These are phyloP conservation scores for Tricholoma terreum DNA, from an alignment of 768 basidiomycete genomes.

Conservation along the genomic window DNA sequence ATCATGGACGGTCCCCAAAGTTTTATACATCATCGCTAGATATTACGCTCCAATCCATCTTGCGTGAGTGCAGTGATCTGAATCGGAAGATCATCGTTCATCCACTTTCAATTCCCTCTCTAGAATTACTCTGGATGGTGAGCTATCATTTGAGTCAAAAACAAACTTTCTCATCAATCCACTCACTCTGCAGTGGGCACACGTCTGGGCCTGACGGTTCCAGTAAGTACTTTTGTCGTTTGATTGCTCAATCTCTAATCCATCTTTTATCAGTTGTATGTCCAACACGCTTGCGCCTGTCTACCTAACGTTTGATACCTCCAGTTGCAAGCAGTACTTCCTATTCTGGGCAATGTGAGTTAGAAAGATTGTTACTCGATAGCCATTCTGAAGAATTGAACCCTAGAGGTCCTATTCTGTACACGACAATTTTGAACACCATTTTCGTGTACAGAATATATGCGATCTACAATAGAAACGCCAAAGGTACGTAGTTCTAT, in stretches of 20 bases:
- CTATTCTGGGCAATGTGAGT: conserved; percentile 2
- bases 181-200: neutral
- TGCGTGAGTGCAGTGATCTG: neutral
- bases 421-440: neutral
- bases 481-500: neutral
- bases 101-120: too few relatives aligned
- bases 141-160: neutral
- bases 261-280: neutral
- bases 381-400: neutral
- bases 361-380: neutral
- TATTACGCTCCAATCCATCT: neutral
- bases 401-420: neutral
- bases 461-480: neutral
- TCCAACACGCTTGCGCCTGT: neutral
- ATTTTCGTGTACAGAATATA: conserved; percentile 1
- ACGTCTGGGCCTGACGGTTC: neutral
- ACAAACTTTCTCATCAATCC: too few relatives aligned
- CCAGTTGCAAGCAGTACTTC: neutral
- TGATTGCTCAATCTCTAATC: neutral
- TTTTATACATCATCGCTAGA: neutral
- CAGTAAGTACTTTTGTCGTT: neutral
- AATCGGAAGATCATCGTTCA: neutral
- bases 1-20: neutral
- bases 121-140: neutral
- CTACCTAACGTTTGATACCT: neutral